Conservation (phyloP, 306 rosid genomes). For the Acmispon strigosus region DNA sequence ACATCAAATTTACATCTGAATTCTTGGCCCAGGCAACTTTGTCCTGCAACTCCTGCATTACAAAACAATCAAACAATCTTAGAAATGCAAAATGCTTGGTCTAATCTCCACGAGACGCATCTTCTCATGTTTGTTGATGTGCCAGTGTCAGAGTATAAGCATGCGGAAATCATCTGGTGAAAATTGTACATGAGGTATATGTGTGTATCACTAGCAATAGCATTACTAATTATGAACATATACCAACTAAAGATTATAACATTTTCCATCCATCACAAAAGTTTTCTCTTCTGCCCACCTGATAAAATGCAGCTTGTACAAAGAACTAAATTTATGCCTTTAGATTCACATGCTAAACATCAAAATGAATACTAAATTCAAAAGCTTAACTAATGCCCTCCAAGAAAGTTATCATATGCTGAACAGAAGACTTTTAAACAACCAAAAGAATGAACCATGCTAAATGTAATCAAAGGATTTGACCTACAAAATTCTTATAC, state of each 20-base stretch:
- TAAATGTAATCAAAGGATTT: neutral
- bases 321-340: no score
- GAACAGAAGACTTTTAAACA: neutral
- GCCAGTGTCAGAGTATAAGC: neutral
- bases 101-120: neutral
- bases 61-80: neutral
- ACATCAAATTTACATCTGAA: conserved; percentile 52
- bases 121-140: neutral
- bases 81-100: neutral
- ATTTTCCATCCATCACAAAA: neutral
- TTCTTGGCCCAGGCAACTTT: conserved; percentile 44
- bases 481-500: no score
- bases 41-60: conserved; percentile 65
- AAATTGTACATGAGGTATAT: neutral
- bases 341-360: no score
- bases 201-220: neutral
- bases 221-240: neutral
- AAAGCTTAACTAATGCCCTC: neutral
- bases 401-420: neutral
- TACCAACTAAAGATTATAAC: neutral
- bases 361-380: neutral
- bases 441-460: neutral
- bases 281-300: no score
- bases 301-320: no score
- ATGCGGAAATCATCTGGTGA: neutral